These are phyloP conservation scores for Cyclocybe aegerita DNA, from an alignment of 768 basidiomycete species.

Conservation along the genomic window DNA sequence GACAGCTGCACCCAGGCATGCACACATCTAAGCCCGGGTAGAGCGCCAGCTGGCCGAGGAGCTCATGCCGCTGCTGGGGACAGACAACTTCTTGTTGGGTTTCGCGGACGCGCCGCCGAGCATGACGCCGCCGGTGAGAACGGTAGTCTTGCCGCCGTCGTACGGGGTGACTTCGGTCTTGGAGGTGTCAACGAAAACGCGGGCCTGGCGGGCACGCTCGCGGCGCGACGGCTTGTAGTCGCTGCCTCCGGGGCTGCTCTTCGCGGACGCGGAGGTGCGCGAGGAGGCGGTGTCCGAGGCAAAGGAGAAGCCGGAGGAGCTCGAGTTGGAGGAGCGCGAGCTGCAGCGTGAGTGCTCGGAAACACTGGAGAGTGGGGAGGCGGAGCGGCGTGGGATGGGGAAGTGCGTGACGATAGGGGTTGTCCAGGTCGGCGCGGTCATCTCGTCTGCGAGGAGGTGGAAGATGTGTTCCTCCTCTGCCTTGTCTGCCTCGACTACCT, in stretches of 20 bases:
- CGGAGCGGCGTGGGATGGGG: constrained; percentile 48
- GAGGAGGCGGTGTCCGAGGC: constrained; percentile 51
- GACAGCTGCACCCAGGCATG: constrained; percentile 8
- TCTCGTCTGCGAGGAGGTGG: constrained; percentile 70
- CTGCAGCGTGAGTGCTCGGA: constrained; percentile 69
- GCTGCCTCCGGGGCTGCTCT: constrained; percentile 18
- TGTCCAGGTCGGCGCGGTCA: constrained; percentile 66
- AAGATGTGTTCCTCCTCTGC: constrained; percentile 76
- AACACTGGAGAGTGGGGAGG: constrained; percentile 57
- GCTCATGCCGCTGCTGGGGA: constrained; percentile 28
- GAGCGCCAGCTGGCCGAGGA: constrained; percentile 56
- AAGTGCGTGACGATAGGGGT: constrained; percentile 65
- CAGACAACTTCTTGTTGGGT: constrained; percentile 22
- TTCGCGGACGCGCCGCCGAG: constrained; percentile 50
- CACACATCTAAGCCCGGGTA: constrained; percentile 41
- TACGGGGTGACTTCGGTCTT: constrained; percentile 84
- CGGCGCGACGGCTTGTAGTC: constrained; percentile 59
- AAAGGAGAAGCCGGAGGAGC: constrained; percentile 56
- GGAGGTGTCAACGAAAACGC: constrained; percentile 70
- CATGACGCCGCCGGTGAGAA: constrained; percentile 87
- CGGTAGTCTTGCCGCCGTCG: constrained; percentile 86
- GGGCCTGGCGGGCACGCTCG: constrained; percentile 65
- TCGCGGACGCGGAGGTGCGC: constrained; percentile 39
- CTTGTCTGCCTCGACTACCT: constrained; percentile 67
- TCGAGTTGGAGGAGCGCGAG: constrained; percentile 74